Conservation (phyloP, 106 monocot genomes). For the Platanthera zijinensis region DNA sequence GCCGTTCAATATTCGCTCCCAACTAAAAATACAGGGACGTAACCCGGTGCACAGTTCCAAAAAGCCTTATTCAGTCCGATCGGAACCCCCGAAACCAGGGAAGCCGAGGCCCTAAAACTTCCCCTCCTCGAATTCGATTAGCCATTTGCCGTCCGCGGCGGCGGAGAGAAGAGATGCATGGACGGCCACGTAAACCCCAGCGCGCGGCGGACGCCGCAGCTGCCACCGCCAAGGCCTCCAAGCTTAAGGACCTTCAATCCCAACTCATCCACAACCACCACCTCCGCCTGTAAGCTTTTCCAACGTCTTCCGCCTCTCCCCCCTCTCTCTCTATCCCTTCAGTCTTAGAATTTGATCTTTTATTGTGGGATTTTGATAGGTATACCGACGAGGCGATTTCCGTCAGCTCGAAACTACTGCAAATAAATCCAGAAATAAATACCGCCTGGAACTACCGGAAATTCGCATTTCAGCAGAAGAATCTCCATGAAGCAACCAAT, state of each 20-base stretch:
- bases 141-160: neutral
- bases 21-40: too few species aligned
- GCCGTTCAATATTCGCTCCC: too few species aligned
- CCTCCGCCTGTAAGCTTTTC: conserved; percentile 39
- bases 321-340: neutral
- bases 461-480: conserved; percentile 50
- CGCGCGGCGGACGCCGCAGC: conserved; percentile 44
- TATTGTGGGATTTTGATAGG: conserved; percentile 20
- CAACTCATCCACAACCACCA: conserved; percentile 74
- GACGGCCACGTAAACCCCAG: conserved; percentile 54
- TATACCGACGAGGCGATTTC: conserved; percentile 67
- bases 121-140: neutral
- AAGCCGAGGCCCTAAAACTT: too few species aligned
- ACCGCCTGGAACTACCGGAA: conserved; percentile 94
- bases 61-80: too few species aligned
- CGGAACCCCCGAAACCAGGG: too few species aligned
- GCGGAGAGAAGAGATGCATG: conserved; percentile 52
- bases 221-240: conserved; percentile 59
- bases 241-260: conserved; percentile 61
- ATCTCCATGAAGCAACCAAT: conserved; percentile 24
- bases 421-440: conserved; percentile 81
- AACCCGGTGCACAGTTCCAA: too few species aligned
- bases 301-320: neutral
- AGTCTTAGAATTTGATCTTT: neutral
- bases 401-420: conserved; percentile 58